Percentiles rank a stretch among this genome's conserved stretches.
These are phyloP conservation scores for Phyllosticta citriasiana DNA, from an alignment of 2,329 filamentous ascomycete species.

Conservation along the genomic window DNA sequence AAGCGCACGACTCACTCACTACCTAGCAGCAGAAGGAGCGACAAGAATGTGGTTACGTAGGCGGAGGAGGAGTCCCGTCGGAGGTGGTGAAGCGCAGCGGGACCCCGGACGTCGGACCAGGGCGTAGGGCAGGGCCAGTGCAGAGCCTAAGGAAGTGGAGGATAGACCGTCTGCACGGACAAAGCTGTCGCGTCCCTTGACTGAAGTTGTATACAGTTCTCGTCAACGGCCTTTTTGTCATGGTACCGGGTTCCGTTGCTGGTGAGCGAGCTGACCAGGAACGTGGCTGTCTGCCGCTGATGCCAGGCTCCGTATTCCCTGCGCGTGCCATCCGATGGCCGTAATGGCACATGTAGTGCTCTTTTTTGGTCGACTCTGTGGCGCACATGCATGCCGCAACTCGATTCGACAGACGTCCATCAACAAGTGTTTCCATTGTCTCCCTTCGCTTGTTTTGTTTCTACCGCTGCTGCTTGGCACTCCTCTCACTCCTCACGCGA, in stretches of 20 bases:
- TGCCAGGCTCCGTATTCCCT: neutral
- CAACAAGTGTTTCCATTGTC: neutral
- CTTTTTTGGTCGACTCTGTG: neutral
- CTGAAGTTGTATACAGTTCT: too few species aligned
- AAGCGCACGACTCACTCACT: neutral
- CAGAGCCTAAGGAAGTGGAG: too few species aligned
- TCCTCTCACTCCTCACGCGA: neutral
- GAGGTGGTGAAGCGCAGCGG: neutral
- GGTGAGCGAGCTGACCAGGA: too few species aligned
- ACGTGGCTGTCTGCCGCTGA: neutral
- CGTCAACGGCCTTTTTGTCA: neutral
- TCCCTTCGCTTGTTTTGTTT: neutral
- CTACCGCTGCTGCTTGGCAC: neutral
- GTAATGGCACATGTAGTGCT: too few species aligned
- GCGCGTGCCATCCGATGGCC: neutral
- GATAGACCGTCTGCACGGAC: neutral
- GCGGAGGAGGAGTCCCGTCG: slow-evolving; percentile 3
- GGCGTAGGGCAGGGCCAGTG: neutral
- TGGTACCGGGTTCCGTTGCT: neutral
- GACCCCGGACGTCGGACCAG: neutral
- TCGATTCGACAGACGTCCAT: neutral
- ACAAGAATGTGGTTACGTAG: slow-evolving; percentile 8
- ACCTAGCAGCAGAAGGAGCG: neutral
- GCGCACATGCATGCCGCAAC: neutral
- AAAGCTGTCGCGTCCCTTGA: neutral